Evolutionary conservation across 495 filamentous ascomycete genomes (phyloP).

Genomic region (Aspergillus saccharolyticus): DNA sequence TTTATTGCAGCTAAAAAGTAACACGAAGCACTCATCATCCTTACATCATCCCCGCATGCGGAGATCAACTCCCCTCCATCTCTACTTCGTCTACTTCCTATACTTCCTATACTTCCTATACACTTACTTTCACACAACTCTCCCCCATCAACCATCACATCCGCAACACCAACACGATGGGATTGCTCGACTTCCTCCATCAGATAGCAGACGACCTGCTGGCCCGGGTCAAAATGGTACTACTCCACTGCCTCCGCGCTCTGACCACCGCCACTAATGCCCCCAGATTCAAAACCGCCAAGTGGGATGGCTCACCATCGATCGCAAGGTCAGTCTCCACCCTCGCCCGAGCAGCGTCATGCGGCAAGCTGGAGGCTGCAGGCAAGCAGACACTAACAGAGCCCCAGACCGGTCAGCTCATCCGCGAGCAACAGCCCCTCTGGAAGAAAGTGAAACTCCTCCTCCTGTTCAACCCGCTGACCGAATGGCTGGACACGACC

Average conservation of each 20-base stretch:
- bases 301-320: constrained; percentile 32
- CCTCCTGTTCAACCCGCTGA: constrained; percentile 36
- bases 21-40: not conserved
- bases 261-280: not conserved
- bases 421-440: constrained; percentile 34
- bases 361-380: too few relatives aligned
- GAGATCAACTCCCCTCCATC: not conserved
- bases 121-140: not conserved
- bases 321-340: constrained; percentile 21
- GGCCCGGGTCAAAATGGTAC: constrained; percentile 7
- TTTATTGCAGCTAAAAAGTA: too few relatives aligned
- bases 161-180: not conserved
- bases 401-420: constrained; percentile 24
- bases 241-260: too few relatives aligned
- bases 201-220: constrained; percentile 6
- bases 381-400: not conserved
- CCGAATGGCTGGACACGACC: constrained; percentile 36
- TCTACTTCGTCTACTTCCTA: too few relatives aligned
- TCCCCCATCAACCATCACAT: not conserved
- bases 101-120: too few relatives aligned
- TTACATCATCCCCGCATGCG: not conserved
- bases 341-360: too few relatives aligned
- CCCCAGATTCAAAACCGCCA: constrained; percentile 23
- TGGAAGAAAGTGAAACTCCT: constrained; percentile 39
- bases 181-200: not conserved